Base-by-base conservation (phyloP, 2,329 filamentous ascomycete genomes). In the Microcyclosporella mali region DNA sequence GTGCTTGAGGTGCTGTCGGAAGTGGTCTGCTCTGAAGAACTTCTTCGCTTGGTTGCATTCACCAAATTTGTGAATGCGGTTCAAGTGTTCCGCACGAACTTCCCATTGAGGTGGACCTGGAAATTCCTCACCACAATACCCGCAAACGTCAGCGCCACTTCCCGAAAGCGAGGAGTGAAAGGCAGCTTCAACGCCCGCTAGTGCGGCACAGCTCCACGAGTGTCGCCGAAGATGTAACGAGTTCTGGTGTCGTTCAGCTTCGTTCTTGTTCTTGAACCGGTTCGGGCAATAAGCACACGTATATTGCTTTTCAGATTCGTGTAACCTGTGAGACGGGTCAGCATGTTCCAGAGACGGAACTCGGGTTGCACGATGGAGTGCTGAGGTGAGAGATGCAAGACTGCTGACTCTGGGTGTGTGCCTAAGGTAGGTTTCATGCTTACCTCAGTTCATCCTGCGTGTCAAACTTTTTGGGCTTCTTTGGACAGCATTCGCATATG, bases 11-110 rank as follows among this genome's bases (percentile, higher is more conserved):
- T 98, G 92, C 66, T 98, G 92, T 46, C 92, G 82, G 73, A 98
- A 98, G 65, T 98, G 92, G 65, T 98, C 92, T 27, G 92, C 92
- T 29, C 92, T 80, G 70, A 85, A 98, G 66, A 98, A 98, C 65
- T 97, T 97, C 73, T 98, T 98, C 55, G 85, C 85, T 59, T 92
- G 88, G 65, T 98, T 98, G 76, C 92, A 98, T 69, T 97, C 92
- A 50, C 88, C 81, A 63, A 95, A 98, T 63, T 98, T 98, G 72
- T 98, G 92, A 51, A 88, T 79, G 56, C 86, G 83, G 60, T 88
- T 89, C 41, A 98, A 71, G 69, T 98, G 92, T 43, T 85, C 83
- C 41, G 89, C 81, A 45, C 92, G 82, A 48, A 80, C 75, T 40
- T 94, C 85, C 89, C 89, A 95, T 61, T 97, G 85, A 40, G 87